Evolutionary conservation across 345 rosid species (phyloP).

Genomic region (Pistacia integerrima): DNA sequence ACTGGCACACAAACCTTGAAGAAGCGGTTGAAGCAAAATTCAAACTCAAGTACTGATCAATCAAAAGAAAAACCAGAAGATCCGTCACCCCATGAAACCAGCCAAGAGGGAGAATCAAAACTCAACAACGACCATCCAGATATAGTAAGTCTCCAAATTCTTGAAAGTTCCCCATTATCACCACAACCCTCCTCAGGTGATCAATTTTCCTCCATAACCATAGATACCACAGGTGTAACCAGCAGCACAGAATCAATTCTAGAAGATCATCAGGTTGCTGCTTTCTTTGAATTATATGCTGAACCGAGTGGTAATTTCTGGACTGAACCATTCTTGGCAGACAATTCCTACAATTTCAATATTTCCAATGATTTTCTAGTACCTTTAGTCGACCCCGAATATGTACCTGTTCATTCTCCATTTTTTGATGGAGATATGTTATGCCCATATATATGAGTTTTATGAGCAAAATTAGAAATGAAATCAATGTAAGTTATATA

Average conservation of each 20-base stretch:
- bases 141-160: conserved; percentile 5
- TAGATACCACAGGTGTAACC: conserved; percentile 1
- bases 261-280: conserved; percentile 6
- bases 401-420: conserved; percentile 19
- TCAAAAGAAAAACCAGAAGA: not conserved
- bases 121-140: not conserved
- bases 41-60: not conserved
- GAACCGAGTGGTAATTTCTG: conserved; percentile 33
- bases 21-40: conserved; percentile 30
- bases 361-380: conserved; percentile 18
- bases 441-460: conserved; percentile 1
- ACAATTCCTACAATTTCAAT: conserved; percentile 24
- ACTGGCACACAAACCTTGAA: conserved; percentile 67
- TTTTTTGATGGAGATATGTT: conserved; percentile 26
- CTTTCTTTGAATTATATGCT: conserved; percentile 28
- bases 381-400: conserved; percentile 14
- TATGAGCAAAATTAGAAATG: not conserved
- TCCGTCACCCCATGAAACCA: not conserved
- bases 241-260: conserved; percentile 10
- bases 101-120: conserved; percentile 8
- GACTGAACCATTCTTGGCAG: conserved; percentile 45
- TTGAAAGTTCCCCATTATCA: conserved; percentile 29
- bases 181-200: conserved; percentile 25
- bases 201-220: conserved; percentile 15
- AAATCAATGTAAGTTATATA: no score